Base-by-base conservation (phyloP, 1,139 yeast species). In the Pneumocystis jirovecii region DNA sequence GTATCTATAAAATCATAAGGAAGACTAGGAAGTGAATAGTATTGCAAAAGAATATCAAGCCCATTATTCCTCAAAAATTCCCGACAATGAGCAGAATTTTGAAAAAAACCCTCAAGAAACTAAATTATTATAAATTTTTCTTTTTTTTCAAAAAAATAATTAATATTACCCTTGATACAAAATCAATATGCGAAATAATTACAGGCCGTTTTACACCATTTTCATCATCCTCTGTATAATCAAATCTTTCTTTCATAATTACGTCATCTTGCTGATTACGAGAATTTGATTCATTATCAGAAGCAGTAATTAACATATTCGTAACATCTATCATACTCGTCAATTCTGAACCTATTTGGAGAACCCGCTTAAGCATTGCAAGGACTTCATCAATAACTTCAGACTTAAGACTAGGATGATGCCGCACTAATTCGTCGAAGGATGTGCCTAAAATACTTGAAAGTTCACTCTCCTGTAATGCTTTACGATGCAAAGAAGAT, bases 391-490 rank as follows among this genome's bases (percentile, higher is more conserved):
- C 74, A 64, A 83, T 76, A 50, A 91, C 83, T 0, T 76, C 72
- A 0, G 87, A 85, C 65, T 87, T 84, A 67, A 90, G 78, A 1
- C 81, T 82, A 0, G 95, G 86, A 71, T 89, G 89, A 73, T 91
- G 97, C 71, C 96, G 81, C 7, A 89, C 85, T 64, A 91, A 77
- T 70, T 89, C 95, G 72, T 91, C 96, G 71, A 90, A 80, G 0
- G 87, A 81, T 50, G 82, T 78, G 0, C 96, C 96, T 39, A 89
- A 73, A 65, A 76, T 80, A 29, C 79, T 79, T 17, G 82, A 79
- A 71, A 78, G 79, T 68, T 84, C 88, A 59, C 80, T 78, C 67
- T 76, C 76, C 0, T 79, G 75, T 63, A 83, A 68, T 19, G 76
- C 77, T 68, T 81, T 81, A 8, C 90, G 84, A 68, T 79, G 78